Conservation (phyloP, 78 protist genomes). For the Dictyostelium citrinum region DNA sequence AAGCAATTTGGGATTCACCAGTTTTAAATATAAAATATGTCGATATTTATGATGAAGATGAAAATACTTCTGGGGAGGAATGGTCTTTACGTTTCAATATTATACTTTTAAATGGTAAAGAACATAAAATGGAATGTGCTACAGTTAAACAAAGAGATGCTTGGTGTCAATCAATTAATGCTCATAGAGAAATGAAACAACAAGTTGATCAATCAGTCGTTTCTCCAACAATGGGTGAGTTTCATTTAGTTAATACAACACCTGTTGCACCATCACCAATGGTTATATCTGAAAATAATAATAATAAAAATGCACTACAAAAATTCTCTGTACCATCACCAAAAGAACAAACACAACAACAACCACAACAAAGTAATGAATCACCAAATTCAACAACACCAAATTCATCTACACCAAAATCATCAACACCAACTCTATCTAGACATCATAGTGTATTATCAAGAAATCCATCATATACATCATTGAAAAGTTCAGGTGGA, state of each 20-base stretch:
- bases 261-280: slow-evolving; percentile 26
- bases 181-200: slow-evolving; percentile 39
- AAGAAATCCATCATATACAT: slow-evolving; percentile 73
- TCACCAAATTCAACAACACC: neutral
- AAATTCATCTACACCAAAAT: neutral
- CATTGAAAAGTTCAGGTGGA: slow-evolving; percentile 53
- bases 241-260: slow-evolving; percentile 38
- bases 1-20: slow-evolving; percentile 49
- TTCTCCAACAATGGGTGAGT: slow-evolving; percentile 56
- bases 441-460: slow-evolving; percentile 52
- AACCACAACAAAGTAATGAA: neutral
- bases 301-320: neutral
- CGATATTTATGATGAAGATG: slow-evolving; percentile 33
- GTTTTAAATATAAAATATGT: neutral
- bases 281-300: neutral
- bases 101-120: slow-evolving; percentile 13
- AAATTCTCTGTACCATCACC: neutral
- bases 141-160: slow-evolving; percentile 10
- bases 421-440: neutral
- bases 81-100: slow-evolving; percentile 47
- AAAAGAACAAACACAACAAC: neutral
- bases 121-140: slow-evolving; percentile 38
- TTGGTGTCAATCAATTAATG: slow-evolving; percentile 58
- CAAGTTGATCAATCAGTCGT: neutral
- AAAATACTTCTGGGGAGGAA: neutral